Conservation (phyloP, 78 protist species). For the Salpingoeca rosetta region DNA sequence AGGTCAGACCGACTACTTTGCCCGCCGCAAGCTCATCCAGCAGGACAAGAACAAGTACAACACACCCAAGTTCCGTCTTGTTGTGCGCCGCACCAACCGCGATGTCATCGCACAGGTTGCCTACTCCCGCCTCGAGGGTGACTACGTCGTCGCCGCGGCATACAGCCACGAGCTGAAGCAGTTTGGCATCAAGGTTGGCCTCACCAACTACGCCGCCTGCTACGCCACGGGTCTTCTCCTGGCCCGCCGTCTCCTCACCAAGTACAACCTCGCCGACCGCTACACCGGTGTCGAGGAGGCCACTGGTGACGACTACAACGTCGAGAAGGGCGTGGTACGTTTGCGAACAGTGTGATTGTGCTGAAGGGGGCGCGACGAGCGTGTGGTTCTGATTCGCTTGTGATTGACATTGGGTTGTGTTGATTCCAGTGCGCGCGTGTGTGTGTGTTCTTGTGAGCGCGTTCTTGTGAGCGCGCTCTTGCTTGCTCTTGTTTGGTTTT, state of each 20-base stretch:
- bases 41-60: slow-evolving; percentile 95
- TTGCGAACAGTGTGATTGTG: no score
- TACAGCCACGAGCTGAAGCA: slow-evolving; percentile 86
- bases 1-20: slow-evolving; percentile 97
- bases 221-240: slow-evolving; percentile 94
- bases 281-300: slow-evolving; percentile 61
- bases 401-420: background rate
- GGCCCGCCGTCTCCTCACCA: slow-evolving; percentile 90
- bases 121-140: slow-evolving; percentile 83
- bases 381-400: background rate
- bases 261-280: slow-evolving; percentile 69
- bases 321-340: slow-evolving; percentile 20
- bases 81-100: slow-evolving; percentile 90
- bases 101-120: slow-evolving; percentile 88
- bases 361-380: no score
- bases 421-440: no score
- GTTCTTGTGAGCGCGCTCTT: no score
- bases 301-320: background rate
- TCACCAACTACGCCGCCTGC: slow-evolving; percentile 95
- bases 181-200: slow-evolving; percentile 85
- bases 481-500: no score
- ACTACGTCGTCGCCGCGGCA: slow-evolving; percentile 78
- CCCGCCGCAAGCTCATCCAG: slow-evolving; percentile 75
- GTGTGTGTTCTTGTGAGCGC: no score
- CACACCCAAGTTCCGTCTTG: slow-evolving; percentile 94